Evolutionary conservation across 2,329 filamentous ascomycete genomes (phyloP).

Genomic region (Pyrenophora teres): DNA sequence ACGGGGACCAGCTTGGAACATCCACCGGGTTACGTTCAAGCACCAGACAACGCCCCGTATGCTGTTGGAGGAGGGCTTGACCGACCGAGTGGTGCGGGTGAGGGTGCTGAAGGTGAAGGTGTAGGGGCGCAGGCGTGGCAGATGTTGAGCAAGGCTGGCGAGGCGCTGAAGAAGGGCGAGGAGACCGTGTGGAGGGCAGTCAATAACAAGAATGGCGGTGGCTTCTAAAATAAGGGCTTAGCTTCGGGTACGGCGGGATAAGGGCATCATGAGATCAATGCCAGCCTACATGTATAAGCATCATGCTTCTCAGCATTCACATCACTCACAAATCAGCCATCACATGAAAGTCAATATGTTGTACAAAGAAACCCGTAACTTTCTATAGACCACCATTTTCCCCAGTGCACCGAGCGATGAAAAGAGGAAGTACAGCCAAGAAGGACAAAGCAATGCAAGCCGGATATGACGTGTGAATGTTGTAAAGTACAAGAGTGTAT

Average conservation of each 20-base stretch:
- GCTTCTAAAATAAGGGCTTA: neutral
- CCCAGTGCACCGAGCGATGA: constrained; percentile 45
- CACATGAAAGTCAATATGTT: constrained; percentile 14
- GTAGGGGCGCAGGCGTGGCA: constrained; percentile 44
- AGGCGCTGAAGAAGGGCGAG: constrained; percentile 43
- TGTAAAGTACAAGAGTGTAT: constrained; percentile 51
- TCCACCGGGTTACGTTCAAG: constrained; percentile 56
- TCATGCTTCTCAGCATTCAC: too few relatives aligned
- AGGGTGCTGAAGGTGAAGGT: constrained; percentile 41
- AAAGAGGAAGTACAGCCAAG: constrained; percentile 41
- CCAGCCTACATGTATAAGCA: neutral
- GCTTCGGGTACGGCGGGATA: neutral
- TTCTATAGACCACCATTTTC: constrained; percentile 48
- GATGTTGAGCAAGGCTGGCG: constrained; percentile 43
- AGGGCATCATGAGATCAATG: neutral
- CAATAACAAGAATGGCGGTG: constrained; percentile 29
- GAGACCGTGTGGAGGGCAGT: constrained; percentile 45
- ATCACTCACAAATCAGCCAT: constrained; percentile 3
- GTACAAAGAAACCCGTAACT: constrained; percentile 39
- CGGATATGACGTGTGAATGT: constrained; percentile 46
- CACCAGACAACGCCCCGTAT: constrained; percentile 45
- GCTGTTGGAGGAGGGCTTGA: constrained; percentile 49
- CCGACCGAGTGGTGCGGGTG: constrained; percentile 27
- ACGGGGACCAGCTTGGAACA: constrained; percentile 43
- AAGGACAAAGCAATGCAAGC: constrained; percentile 48